Evolutionary conservation across 176 grass and related monocot species (phyloP).

Genomic region (Carex scoparia): DNA sequence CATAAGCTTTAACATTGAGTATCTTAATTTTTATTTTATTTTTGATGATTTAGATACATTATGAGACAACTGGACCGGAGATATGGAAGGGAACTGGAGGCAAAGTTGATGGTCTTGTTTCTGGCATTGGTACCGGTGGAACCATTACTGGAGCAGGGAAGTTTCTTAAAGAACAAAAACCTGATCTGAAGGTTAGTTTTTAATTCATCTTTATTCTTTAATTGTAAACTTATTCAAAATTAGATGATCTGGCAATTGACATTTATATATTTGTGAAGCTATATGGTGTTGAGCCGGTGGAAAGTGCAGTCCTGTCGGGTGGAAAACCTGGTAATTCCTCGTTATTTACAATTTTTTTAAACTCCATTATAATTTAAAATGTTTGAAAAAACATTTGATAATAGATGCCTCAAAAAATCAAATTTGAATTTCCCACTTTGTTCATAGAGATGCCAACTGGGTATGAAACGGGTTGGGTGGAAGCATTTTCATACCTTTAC

Average conservation of each 20-base stretch:
- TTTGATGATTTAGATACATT: conserved; percentile 53
- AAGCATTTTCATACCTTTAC: no score
- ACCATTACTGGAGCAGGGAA: conserved; percentile 66
- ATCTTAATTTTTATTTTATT: conserved; percentile 22
- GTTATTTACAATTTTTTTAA: not conserved
- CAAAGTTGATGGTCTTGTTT: conserved; percentile 59
- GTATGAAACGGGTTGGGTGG: no score
- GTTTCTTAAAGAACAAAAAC: conserved; percentile 71
- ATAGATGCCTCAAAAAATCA: not conserved
- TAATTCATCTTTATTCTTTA: conserved; percentile 13
- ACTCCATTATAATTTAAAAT: not conserved
- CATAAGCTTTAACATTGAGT: not conserved
- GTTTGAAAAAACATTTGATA: not conserved
- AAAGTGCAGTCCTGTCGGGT: conserved; percentile 79
- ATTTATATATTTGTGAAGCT: conserved; percentile 37
- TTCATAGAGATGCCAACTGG: no score
- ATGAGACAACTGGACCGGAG: conserved; percentile 92
- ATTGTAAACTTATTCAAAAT: not conserved
- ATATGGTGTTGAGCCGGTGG: conserved; percentile 74
- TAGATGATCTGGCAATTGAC: not conserved
- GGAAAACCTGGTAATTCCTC: conserved; percentile 68
- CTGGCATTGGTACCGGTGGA: conserved; percentile 93
- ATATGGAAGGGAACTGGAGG: conserved; percentile 75
- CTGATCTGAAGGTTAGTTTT: conserved; percentile 55
- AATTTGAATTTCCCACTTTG: not conserved